Conservation (phyloP, 495 filamentous ascomycete genomes). For the Tetracladium marchalianum region DNA sequence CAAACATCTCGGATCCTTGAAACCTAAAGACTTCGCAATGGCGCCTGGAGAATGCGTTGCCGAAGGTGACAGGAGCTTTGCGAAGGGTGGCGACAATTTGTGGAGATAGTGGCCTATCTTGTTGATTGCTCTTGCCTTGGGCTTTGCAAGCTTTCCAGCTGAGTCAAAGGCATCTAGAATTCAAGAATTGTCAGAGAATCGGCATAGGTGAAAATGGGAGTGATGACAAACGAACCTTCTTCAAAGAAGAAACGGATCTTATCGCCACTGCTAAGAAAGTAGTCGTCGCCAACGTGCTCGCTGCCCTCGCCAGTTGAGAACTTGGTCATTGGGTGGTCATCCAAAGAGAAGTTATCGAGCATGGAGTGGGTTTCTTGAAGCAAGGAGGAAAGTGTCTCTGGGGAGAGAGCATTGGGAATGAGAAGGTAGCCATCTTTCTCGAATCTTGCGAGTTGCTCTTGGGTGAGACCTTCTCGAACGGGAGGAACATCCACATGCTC, state of each 20-base stretch:
- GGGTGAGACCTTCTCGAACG: slow-evolving; percentile 39
- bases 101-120: slow-evolving; percentile 96
- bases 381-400: slow-evolving; percentile 52
- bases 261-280: slow-evolving; percentile 83
- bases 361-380: slow-evolving; percentile 63
- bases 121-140: slow-evolving; percentile 78
- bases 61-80: slow-evolving; percentile 39
- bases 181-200: background rate
- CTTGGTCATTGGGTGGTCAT: slow-evolving; percentile 79
- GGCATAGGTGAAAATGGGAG: slow-evolving; percentile 3
- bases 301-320: slow-evolving; percentile 73
- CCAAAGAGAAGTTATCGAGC: slow-evolving; percentile 63
- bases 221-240: slow-evolving; percentile 42
- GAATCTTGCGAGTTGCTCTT: slow-evolving; percentile 63
- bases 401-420: slow-evolving; percentile 66
- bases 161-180: slow-evolving; percentile 52
- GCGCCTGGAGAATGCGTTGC: slow-evolving; percentile 28
- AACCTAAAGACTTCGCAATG: slow-evolving; percentile 63
- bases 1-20: slow-evolving; percentile 57
- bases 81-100: slow-evolving; percentile 60
- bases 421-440: slow-evolving; percentile 80
- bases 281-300: slow-evolving; percentile 84
- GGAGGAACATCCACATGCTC: background rate
- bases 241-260: slow-evolving; percentile 98
- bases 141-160: slow-evolving; percentile 51